A percentile compares a stretch with the other conserved stretches of the same genome.
phyloP scores from a whole-genome alignment of 1,284 basidiomycete species.

The Melampsora larici-populina region DNA sequence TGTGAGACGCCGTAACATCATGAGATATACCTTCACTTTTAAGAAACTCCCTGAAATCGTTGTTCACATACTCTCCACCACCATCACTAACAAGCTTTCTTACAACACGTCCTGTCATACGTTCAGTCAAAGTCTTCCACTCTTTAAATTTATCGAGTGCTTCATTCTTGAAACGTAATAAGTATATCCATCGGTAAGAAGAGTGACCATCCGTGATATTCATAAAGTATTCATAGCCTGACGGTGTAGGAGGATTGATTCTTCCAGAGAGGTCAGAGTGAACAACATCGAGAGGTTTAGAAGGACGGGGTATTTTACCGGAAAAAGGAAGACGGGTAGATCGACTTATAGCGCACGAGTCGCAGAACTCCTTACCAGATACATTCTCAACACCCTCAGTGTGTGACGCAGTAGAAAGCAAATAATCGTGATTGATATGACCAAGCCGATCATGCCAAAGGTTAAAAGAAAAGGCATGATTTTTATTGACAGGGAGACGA shows the following conservation, averaged over 20 bases:
- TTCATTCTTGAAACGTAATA: too few species aligned
- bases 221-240: not conserved
- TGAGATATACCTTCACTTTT: not conserved
- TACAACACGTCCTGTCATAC: not conserved
- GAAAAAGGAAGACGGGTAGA: not conserved
- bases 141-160: too few species aligned
- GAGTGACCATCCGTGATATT: conserved; percentile 3
- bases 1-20: not conserved
- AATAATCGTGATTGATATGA: too few species aligned
- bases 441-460: too few species aligned
- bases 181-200: not conserved
- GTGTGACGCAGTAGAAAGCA: too few species aligned
- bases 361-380: not conserved
- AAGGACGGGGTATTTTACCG: not conserved
- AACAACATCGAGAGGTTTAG: not conserved
- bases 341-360: not conserved
- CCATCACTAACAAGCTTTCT: too few species aligned
- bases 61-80: not conserved
- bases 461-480: too few species aligned
- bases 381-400: too few species aligned
- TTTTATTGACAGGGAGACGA: too few species aligned
- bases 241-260: not conserved
- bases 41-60: not conserved
- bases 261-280: not conserved
- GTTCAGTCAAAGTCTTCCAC: not conserved